Percentiles rank a stretch among this genome's conserved stretches.
phyloP scores from a whole-genome alignment of 441 rosid species.

The Mallotus japonicus region DNA sequence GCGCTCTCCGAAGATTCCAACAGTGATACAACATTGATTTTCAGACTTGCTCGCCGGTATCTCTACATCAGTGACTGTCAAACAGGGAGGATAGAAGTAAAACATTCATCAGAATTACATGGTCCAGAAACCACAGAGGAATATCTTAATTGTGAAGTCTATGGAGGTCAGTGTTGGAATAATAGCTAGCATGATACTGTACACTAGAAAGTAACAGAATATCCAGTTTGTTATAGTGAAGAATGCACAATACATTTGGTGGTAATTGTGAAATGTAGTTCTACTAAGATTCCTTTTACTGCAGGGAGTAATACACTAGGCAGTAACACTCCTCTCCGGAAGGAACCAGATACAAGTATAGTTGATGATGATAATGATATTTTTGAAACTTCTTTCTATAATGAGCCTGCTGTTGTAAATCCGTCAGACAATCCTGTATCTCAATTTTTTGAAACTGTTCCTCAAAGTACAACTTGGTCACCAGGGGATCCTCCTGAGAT shows the following conservation, averaged over 20 bases:
- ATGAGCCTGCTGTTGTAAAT: slow-evolving; percentile 18
- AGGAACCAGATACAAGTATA: slow-evolving; percentile 24
- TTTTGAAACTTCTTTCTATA: slow-evolving; percentile 36
- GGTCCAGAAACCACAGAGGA: slow-evolving; percentile 15
- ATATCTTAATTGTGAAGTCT: slow-evolving; percentile 20
- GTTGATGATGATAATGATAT: slow-evolving; percentile 20
- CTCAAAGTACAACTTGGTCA: slow-evolving; percentile 32
- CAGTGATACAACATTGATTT: slow-evolving; percentile 56
- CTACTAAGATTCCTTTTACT: slow-evolving; percentile 9
- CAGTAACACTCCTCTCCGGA: slow-evolving; percentile 24
- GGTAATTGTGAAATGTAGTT: background rate
- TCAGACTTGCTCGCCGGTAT: slow-evolving; percentile 71
- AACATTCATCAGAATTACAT: slow-evolving; percentile 22
- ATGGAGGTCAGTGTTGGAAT: slow-evolving; percentile 25
- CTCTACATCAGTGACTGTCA: slow-evolving; percentile 43
- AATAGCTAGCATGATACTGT: too few species aligned
- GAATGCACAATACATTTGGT: background rate
- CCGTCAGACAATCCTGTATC: slow-evolving; percentile 50
- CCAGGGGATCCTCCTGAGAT: slow-evolving; percentile 51
- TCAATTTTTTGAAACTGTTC: slow-evolving; percentile 60
- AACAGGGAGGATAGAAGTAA: slow-evolving; percentile 7
- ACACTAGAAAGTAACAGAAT: slow-evolving; percentile 17
- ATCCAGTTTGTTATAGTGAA: background rate
- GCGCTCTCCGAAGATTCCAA: slow-evolving; percentile 65
- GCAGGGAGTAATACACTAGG: slow-evolving; percentile 34